Percentiles rank a stretch among this genome's conserved stretches.
Conservation (phyloP, 164 flowering plant species). For the Sedum album region DNA sequence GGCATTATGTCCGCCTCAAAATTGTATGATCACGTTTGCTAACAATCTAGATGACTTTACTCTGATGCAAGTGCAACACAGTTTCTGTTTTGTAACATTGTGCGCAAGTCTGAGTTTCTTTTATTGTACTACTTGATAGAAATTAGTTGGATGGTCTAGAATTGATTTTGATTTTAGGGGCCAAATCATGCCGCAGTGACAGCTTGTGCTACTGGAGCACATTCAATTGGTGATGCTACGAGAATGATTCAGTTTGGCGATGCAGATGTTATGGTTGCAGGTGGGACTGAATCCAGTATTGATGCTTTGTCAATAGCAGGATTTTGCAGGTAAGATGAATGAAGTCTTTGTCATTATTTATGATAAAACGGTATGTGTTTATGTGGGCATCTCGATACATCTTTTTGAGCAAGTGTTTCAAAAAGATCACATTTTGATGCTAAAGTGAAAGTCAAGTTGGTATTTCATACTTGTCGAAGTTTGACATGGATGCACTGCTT, state of each 20-base stretch:
- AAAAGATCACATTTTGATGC: no score
- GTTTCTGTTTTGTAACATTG: no score
- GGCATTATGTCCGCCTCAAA: neutral
- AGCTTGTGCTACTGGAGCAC: slow-evolving; percentile 99
- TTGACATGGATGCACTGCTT: no score
- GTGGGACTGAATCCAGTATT: slow-evolving; percentile 95
- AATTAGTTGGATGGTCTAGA: slow-evolving; percentile 19
- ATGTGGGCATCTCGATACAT: no score
- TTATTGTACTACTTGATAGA: neutral
- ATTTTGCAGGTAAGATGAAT: slow-evolving; percentile 61
- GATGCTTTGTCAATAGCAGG: slow-evolving; percentile 98
- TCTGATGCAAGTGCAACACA: no score
- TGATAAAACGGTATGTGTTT: no score
- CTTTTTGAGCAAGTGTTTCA: no score
- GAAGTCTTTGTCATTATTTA: neutral
- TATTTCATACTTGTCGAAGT: no score
- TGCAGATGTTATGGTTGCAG: slow-evolving; percentile 93
- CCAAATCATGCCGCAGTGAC: slow-evolving; percentile 99
- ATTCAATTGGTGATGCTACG: slow-evolving; percentile 95
- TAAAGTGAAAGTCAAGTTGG: no score
- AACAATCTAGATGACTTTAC: no score
- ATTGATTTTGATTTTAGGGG: slow-evolving; percentile 61
- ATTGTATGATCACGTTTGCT: no score
- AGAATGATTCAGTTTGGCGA: slow-evolving; percentile 99
- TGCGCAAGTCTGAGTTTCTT: neutral